Conservation (phyloP, 163 green algal genomes). For the Scenedesmus sp. region DNA sequence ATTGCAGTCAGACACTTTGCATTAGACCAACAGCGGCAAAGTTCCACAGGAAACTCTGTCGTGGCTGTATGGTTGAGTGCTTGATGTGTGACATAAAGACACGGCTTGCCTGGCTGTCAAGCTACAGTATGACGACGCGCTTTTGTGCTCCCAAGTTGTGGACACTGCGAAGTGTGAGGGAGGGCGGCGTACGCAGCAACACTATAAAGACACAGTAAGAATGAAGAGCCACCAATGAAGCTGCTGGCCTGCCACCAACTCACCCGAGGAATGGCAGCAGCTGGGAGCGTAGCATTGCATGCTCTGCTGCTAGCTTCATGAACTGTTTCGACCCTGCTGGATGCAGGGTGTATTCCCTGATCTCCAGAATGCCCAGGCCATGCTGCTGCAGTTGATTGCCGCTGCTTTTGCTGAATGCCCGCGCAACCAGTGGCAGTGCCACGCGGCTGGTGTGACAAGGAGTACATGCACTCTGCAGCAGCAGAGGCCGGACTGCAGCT, state of each 20-base stretch:
- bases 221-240: no score
- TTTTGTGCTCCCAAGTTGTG: no score
- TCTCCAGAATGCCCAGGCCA: conserved; percentile 66
- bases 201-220: no score
- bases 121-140: no score
- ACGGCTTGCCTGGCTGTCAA: no score
- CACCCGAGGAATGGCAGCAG: conserved; percentile 81
- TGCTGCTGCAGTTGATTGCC: conserved; percentile 2
- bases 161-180: no score
- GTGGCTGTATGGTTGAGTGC: no score
- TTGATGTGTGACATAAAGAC: no score
- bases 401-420: conserved; percentile 3
- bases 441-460: not conserved
- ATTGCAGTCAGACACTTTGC: not conserved
- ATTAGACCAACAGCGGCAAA: no score
- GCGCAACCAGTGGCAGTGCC: not conserved
- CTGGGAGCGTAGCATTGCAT: conserved; percentile 62
- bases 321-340: conserved; percentile 70
- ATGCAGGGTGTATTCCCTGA: conserved; percentile 81
- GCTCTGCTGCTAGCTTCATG: conserved; percentile 67
- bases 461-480: not conserved
- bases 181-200: no score
- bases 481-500: not conserved
- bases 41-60: no score
- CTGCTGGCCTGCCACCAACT: conserved; percentile 2